These are phyloP conservation scores for Kregervanrija fluxuum DNA, from an alignment of 805 yeast species.

Conservation along the genomic window DNA sequence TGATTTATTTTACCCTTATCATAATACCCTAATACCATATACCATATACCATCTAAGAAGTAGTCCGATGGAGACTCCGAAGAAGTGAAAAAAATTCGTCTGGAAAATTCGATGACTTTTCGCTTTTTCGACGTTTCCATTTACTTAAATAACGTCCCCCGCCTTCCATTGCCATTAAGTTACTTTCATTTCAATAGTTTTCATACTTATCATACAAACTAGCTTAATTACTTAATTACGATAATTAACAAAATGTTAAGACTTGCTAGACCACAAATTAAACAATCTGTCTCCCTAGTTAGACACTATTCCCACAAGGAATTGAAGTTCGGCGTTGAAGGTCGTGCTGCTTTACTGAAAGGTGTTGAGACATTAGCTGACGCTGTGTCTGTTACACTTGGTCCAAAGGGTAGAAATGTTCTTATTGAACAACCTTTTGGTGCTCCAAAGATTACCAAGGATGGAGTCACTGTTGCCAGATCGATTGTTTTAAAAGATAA, in stretches of 20 bases:
- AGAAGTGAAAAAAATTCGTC: too few relatives aligned
- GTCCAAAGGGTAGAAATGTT: constrained; percentile 97
- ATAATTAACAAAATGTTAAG: constrained; percentile 35
- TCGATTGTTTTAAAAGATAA: constrained; percentile 77
- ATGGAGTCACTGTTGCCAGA: constrained; percentile 95
- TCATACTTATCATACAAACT: too few relatives aligned
- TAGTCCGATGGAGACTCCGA: too few relatives aligned
- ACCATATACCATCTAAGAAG: too few relatives aligned
- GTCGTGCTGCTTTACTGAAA: constrained; percentile 85
- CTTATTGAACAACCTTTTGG: constrained; percentile 95
- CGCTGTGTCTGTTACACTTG: constrained; percentile 93
- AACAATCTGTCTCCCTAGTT: constrained; percentile 24
- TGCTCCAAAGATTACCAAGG: constrained; percentile 97
- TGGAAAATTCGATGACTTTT: too few relatives aligned
- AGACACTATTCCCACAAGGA: constrained; percentile 75
- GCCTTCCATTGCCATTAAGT: too few relatives aligned
- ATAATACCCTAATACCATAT: too few relatives aligned
- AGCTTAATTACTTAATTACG: too few relatives aligned
- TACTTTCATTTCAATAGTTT: too few relatives aligned
- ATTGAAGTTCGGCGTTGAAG: constrained; percentile 93
- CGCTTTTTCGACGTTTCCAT: too few relatives aligned
- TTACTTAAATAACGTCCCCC: too few relatives aligned
- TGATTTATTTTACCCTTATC: too few relatives aligned
- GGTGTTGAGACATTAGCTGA: constrained; percentile 95
- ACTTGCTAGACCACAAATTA: constrained; percentile 37